Base-by-base conservation (phyloP, 768 basidiomycete genomes). In the Termitomyces sp. region DNA sequence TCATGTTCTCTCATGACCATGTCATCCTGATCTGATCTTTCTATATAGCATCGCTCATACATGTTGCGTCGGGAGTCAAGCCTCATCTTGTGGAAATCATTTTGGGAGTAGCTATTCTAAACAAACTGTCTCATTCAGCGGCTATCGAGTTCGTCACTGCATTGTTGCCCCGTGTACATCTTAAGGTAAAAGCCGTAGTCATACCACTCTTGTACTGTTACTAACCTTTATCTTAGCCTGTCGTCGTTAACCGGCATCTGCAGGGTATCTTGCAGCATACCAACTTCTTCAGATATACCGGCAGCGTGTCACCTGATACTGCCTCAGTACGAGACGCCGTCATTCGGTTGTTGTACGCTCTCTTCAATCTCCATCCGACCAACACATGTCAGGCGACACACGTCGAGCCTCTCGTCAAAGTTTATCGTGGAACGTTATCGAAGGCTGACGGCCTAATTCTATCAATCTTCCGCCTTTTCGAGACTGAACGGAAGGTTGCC, bases 341-440 rank as follows among this genome's bases (percentile, higher is more conserved):
- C 33, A 76, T 88, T 40, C 66, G 74, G n/a, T 72, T 92, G 1
- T 73, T 96, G 4, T 79, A 85, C 49, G 73, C 75, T 3, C 78
- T 96, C 1, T 97, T 96, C 77, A 72, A 82, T 58, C 79, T 88
- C 15, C 88, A 95, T 68, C 92, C 94, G 0, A 73, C 79, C 13
- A 93, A 93, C 66, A 90, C 94, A 2, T 96, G 92, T 68, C 96
- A 96, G 70, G 81, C 88, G 11, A 89, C 84, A 3, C 92, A 96
- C 65, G 75, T 96, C 48, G 87, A 91, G 50, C 92, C 92, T 1
- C 78, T 98, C 39, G 73, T 91, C 48, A 76, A 75, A 20, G 75
- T 94, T 1, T 98, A 98, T 70, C 74, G 82, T 9, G 96, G 90
- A 1, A 90, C 90, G 0, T 70, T 91, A n/a, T 83, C 86, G 0